phyloP scores from a whole-genome alignment of 164 flowering plant genomes.

The Cinnamomum micranthum region DNA sequence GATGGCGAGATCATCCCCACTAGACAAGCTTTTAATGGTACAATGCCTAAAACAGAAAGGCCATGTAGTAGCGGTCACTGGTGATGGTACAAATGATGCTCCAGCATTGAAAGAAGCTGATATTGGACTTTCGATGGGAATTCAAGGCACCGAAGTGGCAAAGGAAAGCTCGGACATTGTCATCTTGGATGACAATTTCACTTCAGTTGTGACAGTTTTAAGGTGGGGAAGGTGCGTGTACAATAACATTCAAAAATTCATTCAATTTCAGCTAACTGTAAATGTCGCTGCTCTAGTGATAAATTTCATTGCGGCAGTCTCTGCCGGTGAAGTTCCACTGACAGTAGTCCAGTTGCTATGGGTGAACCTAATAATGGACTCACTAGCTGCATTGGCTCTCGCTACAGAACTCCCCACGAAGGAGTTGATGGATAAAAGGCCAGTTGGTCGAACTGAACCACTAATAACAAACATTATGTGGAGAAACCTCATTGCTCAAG shows the following conservation, averaged over 20 bases:
- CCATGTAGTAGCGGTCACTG: constrained; percentile 42
- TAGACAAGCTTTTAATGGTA: constrained; percentile 44
- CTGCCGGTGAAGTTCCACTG: constrained; percentile 31
- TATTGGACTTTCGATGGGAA: constrained; percentile 42
- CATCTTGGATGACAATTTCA: constrained; percentile 40
- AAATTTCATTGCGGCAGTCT: constrained; percentile 34
- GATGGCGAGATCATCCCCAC: constrained; percentile 42
- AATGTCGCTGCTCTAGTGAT: constrained; percentile 36
- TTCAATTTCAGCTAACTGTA: constrained; percentile 46
- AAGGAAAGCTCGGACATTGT: constrained; percentile 36
- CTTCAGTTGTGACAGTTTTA: constrained; percentile 32
- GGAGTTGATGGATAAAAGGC: constrained; percentile 11
- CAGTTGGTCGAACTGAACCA: constrained; percentile 12
- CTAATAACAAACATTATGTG: constrained; percentile 13
- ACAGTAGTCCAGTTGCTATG: constrained; percentile 39
- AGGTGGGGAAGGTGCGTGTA: constrained; percentile 41
- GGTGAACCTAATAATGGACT: constrained; percentile 44
- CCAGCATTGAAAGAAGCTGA: constrained; percentile 45
- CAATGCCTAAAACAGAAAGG: constrained; percentile 35
- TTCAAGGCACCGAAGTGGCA: constrained; percentile 37
- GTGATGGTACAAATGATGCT: constrained; percentile 57
- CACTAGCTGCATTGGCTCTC: constrained; percentile 6
- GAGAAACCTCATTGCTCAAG: constrained; percentile 12
- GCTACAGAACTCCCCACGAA: constrained; percentile 8
- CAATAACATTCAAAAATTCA: constrained; percentile 43